Evolutionary conservation across 306 rosid genomes (phyloP), one percentile per base, ranked within the genome.

Genomic region (Adenanthera pavonina): DNA sequence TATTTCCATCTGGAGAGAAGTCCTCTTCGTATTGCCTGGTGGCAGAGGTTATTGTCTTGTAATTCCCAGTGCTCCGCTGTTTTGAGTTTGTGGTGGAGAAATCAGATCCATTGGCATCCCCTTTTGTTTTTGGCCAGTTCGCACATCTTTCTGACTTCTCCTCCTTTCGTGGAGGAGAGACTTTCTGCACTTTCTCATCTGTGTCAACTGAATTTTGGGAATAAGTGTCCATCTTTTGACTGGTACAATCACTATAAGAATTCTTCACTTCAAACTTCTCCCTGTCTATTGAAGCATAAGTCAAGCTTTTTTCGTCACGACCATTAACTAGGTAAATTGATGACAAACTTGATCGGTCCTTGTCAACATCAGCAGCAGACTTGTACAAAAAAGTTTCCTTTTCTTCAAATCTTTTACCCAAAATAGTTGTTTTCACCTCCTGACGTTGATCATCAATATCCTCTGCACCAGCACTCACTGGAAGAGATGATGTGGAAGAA

Each of bases 161-260:
- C 49, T 93, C 99, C 80, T 86, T 89, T 72, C 88, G 89, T 35
- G 99, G 97, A 47, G 99, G 98, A 38, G 98, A 95, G 57, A 88
- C 97, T 87, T 91, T 90, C 79, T 85, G 93, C 76, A 93, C 97
- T 85, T 84, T 92, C 56, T 90, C 97, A 69, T 87, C 92, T 7
- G 84, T 56, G 81, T 88, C 98, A 74, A 35, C 85, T 47, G 81
- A 81, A 77, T 85, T 90, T 72, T 85, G 89, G 80, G 95, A 84
- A 84, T 87, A 86, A 66, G 85, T 74, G 51, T 85, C 80, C 76
- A 84, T 82, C 88, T 88, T 93, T 76, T 89, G 94, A 84, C 71
- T 74, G 52, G 89, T 87, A 36, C 88, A 81, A 77, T 92, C 94
- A 49, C 86, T 49, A 49, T 83, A 73, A 33, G 85, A 80, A 78